Base-by-base conservation (phyloP, 495 filamentous ascomycete species). In the Penicillium ochrochloron region DNA sequence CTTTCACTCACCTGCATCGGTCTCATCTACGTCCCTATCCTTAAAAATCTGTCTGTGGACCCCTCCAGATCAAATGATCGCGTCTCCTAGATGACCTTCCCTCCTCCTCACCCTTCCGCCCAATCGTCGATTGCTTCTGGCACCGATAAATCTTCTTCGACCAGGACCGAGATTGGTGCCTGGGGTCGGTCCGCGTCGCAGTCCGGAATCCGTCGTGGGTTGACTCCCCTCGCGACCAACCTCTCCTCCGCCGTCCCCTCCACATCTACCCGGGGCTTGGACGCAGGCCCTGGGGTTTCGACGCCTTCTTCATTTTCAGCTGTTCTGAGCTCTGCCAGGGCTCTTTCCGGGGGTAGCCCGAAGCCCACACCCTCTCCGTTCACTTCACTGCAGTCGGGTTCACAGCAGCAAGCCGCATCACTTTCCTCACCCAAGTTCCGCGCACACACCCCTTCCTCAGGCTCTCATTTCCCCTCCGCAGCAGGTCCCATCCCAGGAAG, bases 61-160 rank as follows among this genome's bases (percentile, higher is more conserved):
- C 71, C 71, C 72, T 66, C 71, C 75, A 78, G 76, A 79, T 82
- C 83, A 82, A 84, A 85, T 85, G 83, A 82, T 83, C 76, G 79
- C 76, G 78, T 82, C 82, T 84, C 83, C 82, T 86, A 85, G 83
- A 87, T 87, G 85, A 87, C 79, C 83, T 84, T 83, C 80, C 83
- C 82, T 82, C 80, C 83, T 79, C 82, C 84, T 80, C 80, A 81
- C 76, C 82, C 83, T 83, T 82, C 80, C 80, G 79, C 83, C 78
- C 83, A 84, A 79, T 83, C 87, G 79, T 85, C 84, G 77, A 86
- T 81, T 80, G 81, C 81, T 83, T 82, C 84, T 78, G 80, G 80
- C 80, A 79, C 81, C 73, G 81, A 82, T 75, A 84, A 80, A 73
- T 76, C 80, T 70, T 80, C 84, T 65, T 82, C 83, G 77, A 77